phyloP scores from a whole-genome alignment of 768 basidiomycete species.

The Amanita rubescens region DNA sequence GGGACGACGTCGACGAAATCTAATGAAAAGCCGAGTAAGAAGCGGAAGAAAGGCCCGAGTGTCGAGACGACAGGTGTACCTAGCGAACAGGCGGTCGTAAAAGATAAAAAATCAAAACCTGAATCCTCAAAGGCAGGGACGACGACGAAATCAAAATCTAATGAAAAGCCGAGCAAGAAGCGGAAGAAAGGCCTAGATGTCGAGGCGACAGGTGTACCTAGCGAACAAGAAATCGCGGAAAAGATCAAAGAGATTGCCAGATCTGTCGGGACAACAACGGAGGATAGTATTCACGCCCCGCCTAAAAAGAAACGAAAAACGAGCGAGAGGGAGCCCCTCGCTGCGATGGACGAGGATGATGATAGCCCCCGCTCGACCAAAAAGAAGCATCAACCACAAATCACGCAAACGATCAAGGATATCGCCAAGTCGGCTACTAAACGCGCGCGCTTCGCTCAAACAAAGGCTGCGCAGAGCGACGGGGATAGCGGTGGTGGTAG shows the following conservation, averaged over 20 bases:
- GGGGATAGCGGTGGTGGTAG: background rate
- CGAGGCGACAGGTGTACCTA: background rate
- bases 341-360: no score
- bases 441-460: slow-evolving; percentile 29
- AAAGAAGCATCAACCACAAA: background rate
- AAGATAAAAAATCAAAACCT: background rate
- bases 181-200: slow-evolving; percentile 3
- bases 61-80: no score
- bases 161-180: background rate
- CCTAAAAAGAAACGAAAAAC: slow-evolving; percentile 1
- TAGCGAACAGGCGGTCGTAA: background rate
- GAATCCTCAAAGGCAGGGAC: background rate
- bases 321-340: background rate
- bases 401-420: slow-evolving; percentile 16
- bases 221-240: background rate
- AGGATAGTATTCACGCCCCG: background rate
- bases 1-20: no score
- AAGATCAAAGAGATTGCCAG: no score
- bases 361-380: no score
- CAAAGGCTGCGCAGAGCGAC: slow-evolving; percentile 16
- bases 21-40: no score
- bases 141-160: background rate
- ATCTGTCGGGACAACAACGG: no score
- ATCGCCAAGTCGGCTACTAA: slow-evolving; percentile 31
- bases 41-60: no score